Conservation (phyloP, 2,329 filamentous ascomycete genomes). For the Septoria linicola region DNA sequence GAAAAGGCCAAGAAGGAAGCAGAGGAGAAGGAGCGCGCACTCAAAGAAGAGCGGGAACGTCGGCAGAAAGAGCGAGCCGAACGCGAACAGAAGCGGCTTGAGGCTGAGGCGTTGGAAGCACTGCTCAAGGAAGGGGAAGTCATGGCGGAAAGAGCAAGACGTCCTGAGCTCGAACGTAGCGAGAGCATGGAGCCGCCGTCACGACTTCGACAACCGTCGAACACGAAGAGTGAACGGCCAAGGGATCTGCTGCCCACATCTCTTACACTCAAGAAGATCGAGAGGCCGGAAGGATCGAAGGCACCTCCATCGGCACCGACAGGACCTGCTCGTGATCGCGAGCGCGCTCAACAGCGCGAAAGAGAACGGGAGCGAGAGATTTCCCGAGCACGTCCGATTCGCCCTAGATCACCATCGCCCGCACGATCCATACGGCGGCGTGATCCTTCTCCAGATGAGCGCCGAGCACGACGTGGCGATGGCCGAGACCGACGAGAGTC, state of each 20-base stretch:
- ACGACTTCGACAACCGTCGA: constrained; percentile 34
- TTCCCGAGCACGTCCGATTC: constrained; percentile 23
- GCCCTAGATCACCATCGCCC: constrained; percentile 33
- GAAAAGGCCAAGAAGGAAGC: constrained; percentile 41
- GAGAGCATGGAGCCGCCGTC: constrained; percentile 43
- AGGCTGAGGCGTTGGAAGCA: constrained; percentile 55
- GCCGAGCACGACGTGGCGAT: constrained; percentile 19
- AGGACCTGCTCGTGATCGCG: constrained; percentile 21
- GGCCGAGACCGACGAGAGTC: constrained; percentile 28
- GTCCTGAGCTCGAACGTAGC: constrained; percentile 51
- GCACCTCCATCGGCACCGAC: constrained; percentile 22
- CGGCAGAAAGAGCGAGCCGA: constrained; percentile 41
- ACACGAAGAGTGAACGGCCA: constrained; percentile 27
- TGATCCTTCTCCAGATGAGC: constrained; percentile 30
- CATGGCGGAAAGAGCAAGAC: constrained; percentile 53
- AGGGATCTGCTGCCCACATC: constrained; percentile 36
- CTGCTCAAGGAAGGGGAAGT: constrained; percentile 57
- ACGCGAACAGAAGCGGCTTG: constrained; percentile 55
- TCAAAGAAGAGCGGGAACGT: constrained; percentile 49
- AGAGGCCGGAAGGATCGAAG: constrained; percentile 21
- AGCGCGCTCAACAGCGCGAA: constrained; percentile 5
- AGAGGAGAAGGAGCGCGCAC: constrained; percentile 55
- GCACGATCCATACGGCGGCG: constrained; percentile 31
- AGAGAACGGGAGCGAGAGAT: constrained; percentile 13
- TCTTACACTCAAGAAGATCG: constrained; percentile 34